These are phyloP conservation scores for Friedmanniomyces simplex DNA, from an alignment of 495 filamentous ascomycete genomes.

Conservation along the genomic window DNA sequence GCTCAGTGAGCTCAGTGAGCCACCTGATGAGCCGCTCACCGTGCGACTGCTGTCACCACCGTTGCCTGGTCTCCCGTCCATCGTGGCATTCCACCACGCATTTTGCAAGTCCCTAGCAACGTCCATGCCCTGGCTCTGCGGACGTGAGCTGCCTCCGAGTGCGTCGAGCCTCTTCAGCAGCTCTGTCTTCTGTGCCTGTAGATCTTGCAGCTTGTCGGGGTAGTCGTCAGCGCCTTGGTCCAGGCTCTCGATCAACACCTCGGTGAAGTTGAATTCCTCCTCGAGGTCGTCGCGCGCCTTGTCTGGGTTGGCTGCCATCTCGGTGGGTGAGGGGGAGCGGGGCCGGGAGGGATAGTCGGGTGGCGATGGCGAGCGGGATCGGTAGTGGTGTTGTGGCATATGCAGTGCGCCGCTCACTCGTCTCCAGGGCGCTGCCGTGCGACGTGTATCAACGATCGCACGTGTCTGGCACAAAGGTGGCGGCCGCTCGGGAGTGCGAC, in stretches of 20 bases:
- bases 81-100: neutral
- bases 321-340: no score
- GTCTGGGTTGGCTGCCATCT: neutral
- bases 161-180: conserved; percentile 7
- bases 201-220: neutral
- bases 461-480: neutral
- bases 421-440: neutral
- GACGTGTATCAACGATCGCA: neutral
- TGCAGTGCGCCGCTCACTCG: neutral
- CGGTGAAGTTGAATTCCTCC: conserved; percentile 23
- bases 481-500: no score
- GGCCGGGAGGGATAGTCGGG: no score
- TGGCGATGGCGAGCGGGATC: no score
- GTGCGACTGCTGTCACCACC: neutral
- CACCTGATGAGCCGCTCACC: neutral
- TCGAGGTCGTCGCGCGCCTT: conserved; percentile 20
- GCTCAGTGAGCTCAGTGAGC: neutral
- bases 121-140: conserved; percentile 4
- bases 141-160: neutral
- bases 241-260: conserved; percentile 19
- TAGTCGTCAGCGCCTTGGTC: conserved; percentile 22
- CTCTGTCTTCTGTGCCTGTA: conserved; percentile 4
- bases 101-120: neutral
- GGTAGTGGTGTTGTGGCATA: no score
- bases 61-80: conserved; percentile 1